Evolutionary conservation across 768 basidiomycete species (phyloP).

Genomic region (Suillus paluster): DNA sequence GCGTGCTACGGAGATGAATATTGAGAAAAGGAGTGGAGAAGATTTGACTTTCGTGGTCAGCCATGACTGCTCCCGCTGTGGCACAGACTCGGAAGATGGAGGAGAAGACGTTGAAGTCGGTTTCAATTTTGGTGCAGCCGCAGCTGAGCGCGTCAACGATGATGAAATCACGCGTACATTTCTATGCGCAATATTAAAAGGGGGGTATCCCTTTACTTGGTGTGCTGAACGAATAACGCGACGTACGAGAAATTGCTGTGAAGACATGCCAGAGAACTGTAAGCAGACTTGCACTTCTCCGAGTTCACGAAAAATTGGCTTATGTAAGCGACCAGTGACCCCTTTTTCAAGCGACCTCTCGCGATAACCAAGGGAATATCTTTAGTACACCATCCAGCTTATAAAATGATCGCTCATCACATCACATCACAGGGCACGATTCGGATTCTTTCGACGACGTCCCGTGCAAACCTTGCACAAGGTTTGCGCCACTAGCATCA

Average conservation of each 20-base stretch:
- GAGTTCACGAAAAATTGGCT: not conserved
- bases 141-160: not conserved
- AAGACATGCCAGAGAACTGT: not conserved
- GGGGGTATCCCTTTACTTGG: not conserved
- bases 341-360: too few species aligned
- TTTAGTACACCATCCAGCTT: too few species aligned
- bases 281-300: not conserved
- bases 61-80: constrained; percentile 48
- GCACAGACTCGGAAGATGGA: not conserved
- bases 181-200: not conserved
- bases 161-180: constrained; percentile 6
- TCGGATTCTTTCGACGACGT: not conserved
- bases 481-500: too few species aligned
- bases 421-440: too few species aligned
- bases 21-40: constrained; percentile 49
- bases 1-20: constrained; percentile 53
- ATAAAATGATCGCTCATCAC: too few species aligned
- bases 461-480: not conserved
- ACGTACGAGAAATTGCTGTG: not conserved
- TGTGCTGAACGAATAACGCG: not conserved
- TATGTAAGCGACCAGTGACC: constrained; percentile 1
- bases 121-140: not conserved
- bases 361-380: too few species aligned
- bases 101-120: not conserved
- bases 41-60: constrained; percentile 55